Percentiles rank a stretch among this genome's conserved stretches.
phyloP scores from a whole-genome alignment of 2,329 filamentous ascomycete species.

The Metarhizium rileyi region DNA sequence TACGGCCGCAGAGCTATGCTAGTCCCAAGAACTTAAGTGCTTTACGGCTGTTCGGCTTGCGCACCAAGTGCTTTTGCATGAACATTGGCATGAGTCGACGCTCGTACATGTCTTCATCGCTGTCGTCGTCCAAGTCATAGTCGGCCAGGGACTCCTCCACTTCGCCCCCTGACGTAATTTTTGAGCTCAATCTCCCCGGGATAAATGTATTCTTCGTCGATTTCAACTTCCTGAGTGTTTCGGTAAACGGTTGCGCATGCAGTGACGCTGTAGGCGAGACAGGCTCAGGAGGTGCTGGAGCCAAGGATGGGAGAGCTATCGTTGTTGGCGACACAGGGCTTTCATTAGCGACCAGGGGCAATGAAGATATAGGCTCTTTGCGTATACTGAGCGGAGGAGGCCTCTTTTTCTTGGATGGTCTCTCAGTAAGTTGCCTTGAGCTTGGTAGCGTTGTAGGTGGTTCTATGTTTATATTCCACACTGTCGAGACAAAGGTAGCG shows the following conservation, averaged over 20 bases:
- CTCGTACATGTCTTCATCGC: slow-evolving; percentile 37
- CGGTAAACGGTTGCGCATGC: slow-evolving; percentile 9
- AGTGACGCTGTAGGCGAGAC: slow-evolving; percentile 5
- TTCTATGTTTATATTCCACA: slow-evolving; percentile 33
- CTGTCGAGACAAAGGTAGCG: slow-evolving; percentile 40
- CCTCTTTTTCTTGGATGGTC: slow-evolving; percentile 11
- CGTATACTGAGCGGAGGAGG: slow-evolving; percentile 16
- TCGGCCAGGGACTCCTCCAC: slow-evolving; percentile 22
- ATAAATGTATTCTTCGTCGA: slow-evolving; percentile 21
- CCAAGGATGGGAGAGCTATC: neutral
- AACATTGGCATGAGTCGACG: slow-evolving; percentile 43
- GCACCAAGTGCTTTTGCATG: slow-evolving; percentile 23
- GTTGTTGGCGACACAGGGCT: slow-evolving; percentile 13
- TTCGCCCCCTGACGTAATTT: slow-evolving; percentile 14
- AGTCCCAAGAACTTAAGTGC: slow-evolving; percentile 45
- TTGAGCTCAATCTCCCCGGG: slow-evolving; percentile 17
- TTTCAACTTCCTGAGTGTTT: slow-evolving; percentile 18
- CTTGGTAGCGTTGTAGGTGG: slow-evolving; percentile 30
- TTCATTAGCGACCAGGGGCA: slow-evolving; percentile 16
- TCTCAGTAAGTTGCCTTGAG: slow-evolving; percentile 23
- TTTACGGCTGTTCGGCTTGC: slow-evolving; percentile 37
- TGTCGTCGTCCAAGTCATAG: slow-evolving; percentile 28
- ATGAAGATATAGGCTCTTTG: slow-evolving; percentile 20
- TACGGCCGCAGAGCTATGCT: slow-evolving; percentile 19
- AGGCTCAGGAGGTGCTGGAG: neutral